These are phyloP conservation scores for Sporothrix luriei DNA, from an alignment of 2,329 filamentous ascomycete species.

Conservation along the genomic window DNA sequence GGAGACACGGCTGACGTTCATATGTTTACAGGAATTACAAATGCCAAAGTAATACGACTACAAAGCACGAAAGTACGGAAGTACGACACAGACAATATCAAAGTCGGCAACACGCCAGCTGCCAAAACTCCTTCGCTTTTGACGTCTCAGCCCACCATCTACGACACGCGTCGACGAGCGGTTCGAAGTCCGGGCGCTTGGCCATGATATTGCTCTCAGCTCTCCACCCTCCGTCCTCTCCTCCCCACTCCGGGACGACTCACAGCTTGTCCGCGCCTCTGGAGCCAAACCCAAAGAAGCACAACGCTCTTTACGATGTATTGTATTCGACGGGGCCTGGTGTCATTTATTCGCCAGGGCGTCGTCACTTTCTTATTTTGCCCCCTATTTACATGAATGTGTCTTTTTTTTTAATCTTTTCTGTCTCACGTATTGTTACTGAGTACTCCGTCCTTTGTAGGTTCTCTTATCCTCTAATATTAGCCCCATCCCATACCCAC, in stretches of 20 bases:
- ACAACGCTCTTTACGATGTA: background rate
- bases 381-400: background rate
- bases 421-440: background rate
- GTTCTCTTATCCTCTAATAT: constrained; percentile 18
- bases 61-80: background rate
- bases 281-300: background rate
- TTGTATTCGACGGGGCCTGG: background rate
- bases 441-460: too few relatives aligned
- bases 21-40: background rate
- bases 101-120: background rate
- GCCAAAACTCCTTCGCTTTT: background rate
- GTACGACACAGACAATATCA: background rate
- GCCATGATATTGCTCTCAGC: constrained; percentile 9
- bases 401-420: background rate
- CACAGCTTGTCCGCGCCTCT: constrained; percentile 2
- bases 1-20: background rate
- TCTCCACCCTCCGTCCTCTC: constrained; percentile 9
- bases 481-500: constrained; percentile 23
- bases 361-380: background rate
- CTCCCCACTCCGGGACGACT: background rate
- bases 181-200: constrained; percentile 1
- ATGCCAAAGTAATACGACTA: background rate
- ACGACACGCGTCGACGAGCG: background rate
- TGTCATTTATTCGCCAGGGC: background rate
- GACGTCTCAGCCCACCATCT: background rate